Evolutionary conservation across 495 filamentous ascomycete genomes (phyloP).

Genomic region (Penicillium bialowiezense): DNA sequence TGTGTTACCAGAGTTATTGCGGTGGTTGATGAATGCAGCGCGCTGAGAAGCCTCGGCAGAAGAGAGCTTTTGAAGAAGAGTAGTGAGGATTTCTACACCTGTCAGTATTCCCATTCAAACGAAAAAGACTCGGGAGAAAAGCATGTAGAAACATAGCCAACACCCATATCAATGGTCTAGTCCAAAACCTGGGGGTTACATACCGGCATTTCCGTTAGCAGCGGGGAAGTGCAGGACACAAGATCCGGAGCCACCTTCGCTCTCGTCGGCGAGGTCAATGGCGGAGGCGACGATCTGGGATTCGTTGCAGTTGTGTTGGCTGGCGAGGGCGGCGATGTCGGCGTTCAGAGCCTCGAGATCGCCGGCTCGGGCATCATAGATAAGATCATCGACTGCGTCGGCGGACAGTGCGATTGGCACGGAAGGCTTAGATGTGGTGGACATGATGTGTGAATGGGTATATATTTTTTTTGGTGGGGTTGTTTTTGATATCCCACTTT

Average conservation of each 20-base stretch:
- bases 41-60: constrained; percentile 28
- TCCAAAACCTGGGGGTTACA: too few species aligned
- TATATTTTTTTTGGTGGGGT: constrained; percentile 4
- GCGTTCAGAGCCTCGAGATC: constrained; percentile 67
- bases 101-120: too few species aligned
- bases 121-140: too few species aligned
- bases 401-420: constrained; percentile 50
- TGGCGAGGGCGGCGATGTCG: constrained; percentile 55
- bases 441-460: constrained; percentile 11
- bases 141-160: too few species aligned
- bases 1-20: constrained; percentile 81
- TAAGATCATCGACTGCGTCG: constrained; percentile 83
- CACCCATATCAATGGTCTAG: too few species aligned
- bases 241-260: constrained; percentile 47
- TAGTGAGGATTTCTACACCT: constrained; percentile 44
- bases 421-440: constrained; percentile 26
- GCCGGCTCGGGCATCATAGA: constrained; percentile 76
- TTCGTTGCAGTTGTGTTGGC: constrained; percentile 49
- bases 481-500: constrained; percentile 4
- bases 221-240: constrained; percentile 80
- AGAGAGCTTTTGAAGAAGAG: constrained; percentile 40
- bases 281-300: constrained; percentile 60
- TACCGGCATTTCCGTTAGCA: constrained; percentile 84
- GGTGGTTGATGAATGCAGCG: constrained; percentile 57
- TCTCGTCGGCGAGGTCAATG: constrained; percentile 68